Base-by-base conservation (phyloP, 768 basidiomycete species). In the Leccinellum luteum region DNA sequence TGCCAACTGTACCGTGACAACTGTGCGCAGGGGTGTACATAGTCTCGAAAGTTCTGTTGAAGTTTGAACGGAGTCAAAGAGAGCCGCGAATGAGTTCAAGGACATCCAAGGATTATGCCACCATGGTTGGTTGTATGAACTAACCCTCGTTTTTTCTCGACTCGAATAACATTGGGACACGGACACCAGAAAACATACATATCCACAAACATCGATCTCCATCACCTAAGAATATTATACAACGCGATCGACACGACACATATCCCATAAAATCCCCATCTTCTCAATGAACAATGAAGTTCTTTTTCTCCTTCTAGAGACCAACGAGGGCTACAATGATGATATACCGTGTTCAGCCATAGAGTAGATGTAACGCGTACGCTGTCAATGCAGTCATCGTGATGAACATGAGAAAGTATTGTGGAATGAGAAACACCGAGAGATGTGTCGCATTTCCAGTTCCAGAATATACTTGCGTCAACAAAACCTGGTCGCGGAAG, bases 391-490 rank as follows among this genome's bases (percentile, higher is more conserved):
- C 65, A 1, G 73, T 74, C 71, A 74, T 77, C 38, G 70, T 71
- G 19, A 76, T 8, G 12, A 76, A 68, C 74, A 76, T 75, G 48
- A 80, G 63, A 14, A 69, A 55, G 58, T 79, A 80, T 60, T 78
- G 87, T 13, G 85, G 85, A 35, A 88, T 82, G 45, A 89, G 73
- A 64, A 87, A 87, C 6, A 81, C 75, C 1, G 84, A 76, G 4
- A 88, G 70, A 61, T 86, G 80, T 49, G 85, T 84, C 5, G 85
- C 83, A 28, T 73, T 77, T 27, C 88, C 87, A 1, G 84, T 85
- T 2, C 82, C 85, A 48, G 84, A 86, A 64, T 85, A 83, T 10
- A 85, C 80, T 63, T 89, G 85, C 2, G 85, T 87, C 34, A 88
- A 70, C 55, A 79, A 81, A 0, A 87, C 85, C 80, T 87, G 60